Conservation (phyloP, 2,329 filamentous ascomycete species). For the Dryadomyces quercus-mongolicae region DNA sequence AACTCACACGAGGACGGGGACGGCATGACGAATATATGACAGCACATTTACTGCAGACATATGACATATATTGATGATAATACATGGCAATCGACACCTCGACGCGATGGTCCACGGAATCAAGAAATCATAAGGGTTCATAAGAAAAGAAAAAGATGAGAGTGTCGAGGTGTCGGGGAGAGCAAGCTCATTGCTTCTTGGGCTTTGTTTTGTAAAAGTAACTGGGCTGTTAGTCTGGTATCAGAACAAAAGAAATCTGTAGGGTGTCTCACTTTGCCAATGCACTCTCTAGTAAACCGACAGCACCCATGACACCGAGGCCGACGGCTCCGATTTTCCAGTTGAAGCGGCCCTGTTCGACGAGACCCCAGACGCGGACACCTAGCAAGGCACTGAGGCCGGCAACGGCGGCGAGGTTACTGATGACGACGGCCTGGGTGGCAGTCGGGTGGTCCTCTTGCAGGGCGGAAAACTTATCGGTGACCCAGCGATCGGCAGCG, state of each 20-base stretch:
- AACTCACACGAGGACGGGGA: not conserved
- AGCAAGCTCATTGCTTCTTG: slow-evolving; percentile 20
- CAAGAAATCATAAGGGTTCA: no score
- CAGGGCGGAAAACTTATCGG: slow-evolving; percentile 32
- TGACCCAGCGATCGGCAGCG: slow-evolving; percentile 36
- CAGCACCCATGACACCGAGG: slow-evolving; percentile 34
- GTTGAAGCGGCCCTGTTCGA: slow-evolving; percentile 36
- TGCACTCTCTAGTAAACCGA: slow-evolving; percentile 36
- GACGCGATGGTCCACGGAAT: no score
- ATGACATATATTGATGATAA: not conserved
- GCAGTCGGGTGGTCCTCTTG: slow-evolving; percentile 25
- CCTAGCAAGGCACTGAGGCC: slow-evolving; percentile 40
- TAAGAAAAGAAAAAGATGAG: no score
- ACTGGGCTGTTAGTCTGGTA: slow-evolving; percentile 9
- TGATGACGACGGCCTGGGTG: slow-evolving; percentile 29
- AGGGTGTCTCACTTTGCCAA: slow-evolving; percentile 28
- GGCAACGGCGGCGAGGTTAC: slow-evolving; percentile 39
- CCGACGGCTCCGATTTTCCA: slow-evolving; percentile 39
- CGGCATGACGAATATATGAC: not conserved
- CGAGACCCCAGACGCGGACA: slow-evolving; percentile 43
- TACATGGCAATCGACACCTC: not conserved
- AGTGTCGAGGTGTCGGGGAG: no score
- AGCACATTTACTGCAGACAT: not conserved
- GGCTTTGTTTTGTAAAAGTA: slow-evolving; percentile 24
- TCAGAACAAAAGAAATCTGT: no score